phyloP scores from a whole-genome alignment of 2,329 filamentous ascomycete genomes.

The Cercospora citrullina region DNA sequence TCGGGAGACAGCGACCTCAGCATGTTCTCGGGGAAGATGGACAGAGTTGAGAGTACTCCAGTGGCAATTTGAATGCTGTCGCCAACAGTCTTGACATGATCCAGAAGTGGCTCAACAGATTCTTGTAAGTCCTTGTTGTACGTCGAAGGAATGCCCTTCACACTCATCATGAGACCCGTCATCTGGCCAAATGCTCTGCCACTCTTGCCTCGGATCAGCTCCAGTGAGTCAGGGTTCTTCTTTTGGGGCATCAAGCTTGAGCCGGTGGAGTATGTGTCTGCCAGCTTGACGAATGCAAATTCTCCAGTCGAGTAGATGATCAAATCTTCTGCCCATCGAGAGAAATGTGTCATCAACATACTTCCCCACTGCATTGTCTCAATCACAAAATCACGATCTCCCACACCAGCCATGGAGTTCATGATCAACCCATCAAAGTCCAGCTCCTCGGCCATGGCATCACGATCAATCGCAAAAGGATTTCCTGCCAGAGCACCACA shows the following conservation, averaged over 20 bases:
- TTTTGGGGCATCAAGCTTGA: slow-evolving; percentile 80
- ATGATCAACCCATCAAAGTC: slow-evolving; percentile 73
- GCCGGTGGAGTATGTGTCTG: slow-evolving; percentile 78
- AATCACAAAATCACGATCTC: slow-evolving; percentile 77
- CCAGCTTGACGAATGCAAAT: slow-evolving; percentile 73
- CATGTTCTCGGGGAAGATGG: slow-evolving; percentile 73
- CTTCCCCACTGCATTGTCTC: slow-evolving; percentile 79
- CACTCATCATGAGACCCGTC: slow-evolving; percentile 74
- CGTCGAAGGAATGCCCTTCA: slow-evolving; percentile 73
- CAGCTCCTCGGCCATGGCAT: slow-evolving; percentile 74
- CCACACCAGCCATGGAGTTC: slow-evolving; percentile 76
- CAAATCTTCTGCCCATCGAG: slow-evolving; percentile 78
- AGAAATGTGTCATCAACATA: slow-evolving; percentile 77
- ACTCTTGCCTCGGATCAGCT: slow-evolving; percentile 74
- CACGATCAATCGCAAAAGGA: slow-evolving; percentile 77
- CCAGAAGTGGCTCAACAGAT: slow-evolving; percentile 79
- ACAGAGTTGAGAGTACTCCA: slow-evolving; percentile 74
- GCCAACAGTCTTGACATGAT: slow-evolving; percentile 76
- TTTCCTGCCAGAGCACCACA: slow-evolving; percentile 79
- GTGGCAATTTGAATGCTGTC: slow-evolving; percentile 82
- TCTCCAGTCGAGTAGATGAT: slow-evolving; percentile 78
- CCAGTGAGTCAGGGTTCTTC: slow-evolving; percentile 76
- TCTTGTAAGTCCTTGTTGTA: slow-evolving; percentile 96
- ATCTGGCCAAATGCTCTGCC: slow-evolving; percentile 78
- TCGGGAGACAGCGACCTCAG: slow-evolving; percentile 72